A percentile compares a stretch with the other conserved stretches of the same genome.
phyloP scores from a whole-genome alignment of 1,139 yeast genomes.

The Yamadazyma sp. region DNA sequence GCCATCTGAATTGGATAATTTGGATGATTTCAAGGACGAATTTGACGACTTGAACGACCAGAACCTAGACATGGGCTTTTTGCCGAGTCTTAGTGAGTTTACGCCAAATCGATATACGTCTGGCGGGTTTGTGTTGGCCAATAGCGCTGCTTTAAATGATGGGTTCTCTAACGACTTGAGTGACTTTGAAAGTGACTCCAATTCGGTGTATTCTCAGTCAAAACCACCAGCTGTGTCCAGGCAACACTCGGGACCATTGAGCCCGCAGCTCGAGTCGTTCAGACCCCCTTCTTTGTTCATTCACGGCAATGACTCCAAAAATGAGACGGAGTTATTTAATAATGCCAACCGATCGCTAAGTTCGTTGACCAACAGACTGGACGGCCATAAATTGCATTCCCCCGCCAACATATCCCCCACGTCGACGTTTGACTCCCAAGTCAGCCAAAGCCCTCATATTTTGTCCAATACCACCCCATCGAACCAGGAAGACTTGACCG shows the following conservation, averaged over 20 bases:
- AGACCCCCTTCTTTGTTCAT: constrained; percentile 15
- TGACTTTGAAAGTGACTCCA: constrained; percentile 25
- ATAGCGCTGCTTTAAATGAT: constrained; percentile 18
- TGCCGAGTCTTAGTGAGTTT: constrained; percentile 7
- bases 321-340: constrained; percentile 7
- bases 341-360: constrained; percentile 18
- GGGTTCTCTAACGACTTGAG: constrained; percentile 19
- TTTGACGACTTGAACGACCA: constrained; percentile 15
- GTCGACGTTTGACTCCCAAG: constrained; percentile 11
- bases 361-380: constrained; percentile 30
- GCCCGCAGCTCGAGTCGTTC: constrained; percentile 12
- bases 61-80: constrained; percentile 5
- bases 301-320: constrained; percentile 6
- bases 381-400: constrained; percentile 27
- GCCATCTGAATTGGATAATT: constrained; percentile 12
- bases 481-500: not conserved
- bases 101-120: constrained; percentile 19
- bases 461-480: not conserved
- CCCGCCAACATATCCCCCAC: constrained; percentile 20
- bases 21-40: constrained; percentile 13
- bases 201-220: constrained; percentile 18
- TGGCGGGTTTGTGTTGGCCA: constrained; percentile 22
- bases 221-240: constrained; percentile 9
- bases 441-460: constrained; percentile 5
- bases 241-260: constrained; percentile 4